These are phyloP conservation scores for Lentinula sp. DNA, from an alignment of 768 basidiomycete genomes.

Conservation along the genomic window DNA sequence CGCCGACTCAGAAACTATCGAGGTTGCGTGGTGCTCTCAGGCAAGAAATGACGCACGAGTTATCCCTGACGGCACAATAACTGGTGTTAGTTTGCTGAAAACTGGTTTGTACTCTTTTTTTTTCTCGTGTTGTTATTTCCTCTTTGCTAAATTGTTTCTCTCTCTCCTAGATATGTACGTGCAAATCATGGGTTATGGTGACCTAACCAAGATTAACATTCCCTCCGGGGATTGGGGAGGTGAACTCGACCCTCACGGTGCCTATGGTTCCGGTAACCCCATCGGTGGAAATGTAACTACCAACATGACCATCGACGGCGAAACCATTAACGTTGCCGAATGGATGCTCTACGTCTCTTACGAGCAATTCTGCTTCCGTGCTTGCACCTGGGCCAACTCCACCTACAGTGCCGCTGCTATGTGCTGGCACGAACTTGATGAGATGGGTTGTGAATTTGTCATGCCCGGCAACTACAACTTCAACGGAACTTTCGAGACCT, in stretches of 20 bases:
- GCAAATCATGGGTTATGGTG: constrained; percentile 35
- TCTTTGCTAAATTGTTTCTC: not conserved
- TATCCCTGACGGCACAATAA: constrained; percentile 37
- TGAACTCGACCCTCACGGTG: constrained; percentile 40
- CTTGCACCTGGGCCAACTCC: constrained; percentile 37
- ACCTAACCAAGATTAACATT: constrained; percentile 36
- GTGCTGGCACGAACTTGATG: constrained; percentile 42
- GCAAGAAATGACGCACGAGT: constrained; percentile 38
- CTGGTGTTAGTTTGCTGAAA: constrained; percentile 34
- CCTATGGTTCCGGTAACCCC: constrained; percentile 33
- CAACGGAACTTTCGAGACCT: constrained; percentile 35
- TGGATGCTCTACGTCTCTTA: constrained; percentile 25
- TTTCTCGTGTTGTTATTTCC: not conserved
- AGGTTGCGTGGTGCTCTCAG: constrained; percentile 41
- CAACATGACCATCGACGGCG: constrained; percentile 25
- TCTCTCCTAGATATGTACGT: constrained; percentile 27
- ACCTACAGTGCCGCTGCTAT: constrained; percentile 34
- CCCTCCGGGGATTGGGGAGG: constrained; percentile 32
- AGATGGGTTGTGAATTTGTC: constrained; percentile 38
- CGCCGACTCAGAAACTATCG: constrained; percentile 33
- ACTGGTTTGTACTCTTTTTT: constrained; percentile 22
- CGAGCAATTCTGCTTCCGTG: constrained; percentile 20
- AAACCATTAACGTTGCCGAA: constrained; percentile 30
- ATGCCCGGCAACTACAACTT: constrained; percentile 41
- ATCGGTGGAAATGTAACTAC: constrained; percentile 41